Conservation (phyloP, 2,329 filamentous ascomycete species). For the Phaeophleospora eucalypticola region DNA sequence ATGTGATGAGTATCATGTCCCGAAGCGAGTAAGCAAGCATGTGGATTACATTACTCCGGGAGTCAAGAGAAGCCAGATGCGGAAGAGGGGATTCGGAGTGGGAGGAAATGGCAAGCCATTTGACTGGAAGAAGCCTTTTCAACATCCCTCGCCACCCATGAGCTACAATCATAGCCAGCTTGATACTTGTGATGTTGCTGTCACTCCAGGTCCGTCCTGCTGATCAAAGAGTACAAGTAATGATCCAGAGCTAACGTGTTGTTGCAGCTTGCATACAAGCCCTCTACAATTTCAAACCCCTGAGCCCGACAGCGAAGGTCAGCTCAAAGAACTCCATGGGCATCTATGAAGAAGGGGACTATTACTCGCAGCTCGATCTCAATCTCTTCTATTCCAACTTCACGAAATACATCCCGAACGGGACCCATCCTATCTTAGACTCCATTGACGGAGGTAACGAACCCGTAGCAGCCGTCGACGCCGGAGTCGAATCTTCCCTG, state of each 20-base stretch:
- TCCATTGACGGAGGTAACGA: conserved; percentile 27
- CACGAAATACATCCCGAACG: conserved; percentile 21
- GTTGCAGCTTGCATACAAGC: conserved; percentile 22
- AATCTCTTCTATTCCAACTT: conserved; percentile 22
- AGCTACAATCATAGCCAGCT: not conserved
- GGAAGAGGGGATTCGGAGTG: not conserved
- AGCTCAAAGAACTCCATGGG: conserved; percentile 21
- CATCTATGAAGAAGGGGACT: conserved; percentile 18
- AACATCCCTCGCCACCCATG: not conserved
- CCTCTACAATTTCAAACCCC: conserved; percentile 23
- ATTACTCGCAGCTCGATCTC: conserved; percentile 21
- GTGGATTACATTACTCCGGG: conserved; percentile 25
- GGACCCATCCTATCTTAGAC: conserved; percentile 21
- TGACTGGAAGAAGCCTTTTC: not conserved
- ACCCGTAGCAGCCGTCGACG: conserved; percentile 17
- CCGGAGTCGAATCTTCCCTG: conserved; percentile 17
- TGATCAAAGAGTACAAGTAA: not conserved
- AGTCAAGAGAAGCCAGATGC: conserved; percentile 26
- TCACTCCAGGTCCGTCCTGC: conserved; percentile 9
- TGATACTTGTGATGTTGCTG: not conserved
- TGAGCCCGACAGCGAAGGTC: conserved; percentile 31
- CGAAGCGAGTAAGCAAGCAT: conserved; percentile 19
- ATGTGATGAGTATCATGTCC: conserved; percentile 36
- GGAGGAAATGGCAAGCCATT: not conserved
- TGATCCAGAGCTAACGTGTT: not conserved